A percentile compares a stretch with the other conserved stretches of the same genome.
Evolutionary conservation across 768 basidiomycete species (phyloP).

Genomic region (Bullera alba): DNA sequence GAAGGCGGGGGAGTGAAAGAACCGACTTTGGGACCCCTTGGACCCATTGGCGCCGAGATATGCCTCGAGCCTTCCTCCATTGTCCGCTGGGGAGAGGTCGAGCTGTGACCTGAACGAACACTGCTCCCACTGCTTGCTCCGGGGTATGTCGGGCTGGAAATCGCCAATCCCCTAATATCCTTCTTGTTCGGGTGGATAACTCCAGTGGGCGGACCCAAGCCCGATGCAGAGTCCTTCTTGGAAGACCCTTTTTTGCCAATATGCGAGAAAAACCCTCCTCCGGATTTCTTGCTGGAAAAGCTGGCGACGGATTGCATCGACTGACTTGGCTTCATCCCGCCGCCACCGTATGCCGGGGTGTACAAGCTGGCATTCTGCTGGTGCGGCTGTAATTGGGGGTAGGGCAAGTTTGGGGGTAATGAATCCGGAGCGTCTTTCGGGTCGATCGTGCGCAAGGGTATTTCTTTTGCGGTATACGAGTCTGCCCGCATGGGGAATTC

Average conservation of each 20-base stretch:
- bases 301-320: conserved; percentile 32
- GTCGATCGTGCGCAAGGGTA: conserved; percentile 31
- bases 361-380: neutral
- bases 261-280: conserved; percentile 31
- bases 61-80: neutral
- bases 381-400: conserved; percentile 36
- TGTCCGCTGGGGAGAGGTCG: neutral
- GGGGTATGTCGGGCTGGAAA: conserved; percentile 18
- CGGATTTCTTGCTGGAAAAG: conserved; percentile 17
- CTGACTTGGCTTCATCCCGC: conserved; percentile 24
- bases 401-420: conserved; percentile 34
- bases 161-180: conserved; percentile 33
- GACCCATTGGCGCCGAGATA: conserved; percentile 20
- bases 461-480: conserved; percentile 36
- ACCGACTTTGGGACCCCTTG: conserved; percentile 24
- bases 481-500: conserved; percentile 43
- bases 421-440: conserved; percentile 32
- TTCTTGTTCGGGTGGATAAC: conserved; percentile 29
- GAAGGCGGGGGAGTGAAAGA: conserved; percentile 17
- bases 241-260: conserved; percentile 18
- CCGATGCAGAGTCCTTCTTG: conserved; percentile 24
- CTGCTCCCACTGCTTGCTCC: neutral
- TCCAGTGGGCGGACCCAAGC: conserved; percentile 17
- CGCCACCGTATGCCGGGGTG: no score
- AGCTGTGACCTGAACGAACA: neutral